Percentiles rank a stretch among this genome's conserved stretches.
These are phyloP conservation scores for Neurospora sp. DNA, from an alignment of 495 filamentous ascomycete genomes.

Conservation along the genomic window DNA sequence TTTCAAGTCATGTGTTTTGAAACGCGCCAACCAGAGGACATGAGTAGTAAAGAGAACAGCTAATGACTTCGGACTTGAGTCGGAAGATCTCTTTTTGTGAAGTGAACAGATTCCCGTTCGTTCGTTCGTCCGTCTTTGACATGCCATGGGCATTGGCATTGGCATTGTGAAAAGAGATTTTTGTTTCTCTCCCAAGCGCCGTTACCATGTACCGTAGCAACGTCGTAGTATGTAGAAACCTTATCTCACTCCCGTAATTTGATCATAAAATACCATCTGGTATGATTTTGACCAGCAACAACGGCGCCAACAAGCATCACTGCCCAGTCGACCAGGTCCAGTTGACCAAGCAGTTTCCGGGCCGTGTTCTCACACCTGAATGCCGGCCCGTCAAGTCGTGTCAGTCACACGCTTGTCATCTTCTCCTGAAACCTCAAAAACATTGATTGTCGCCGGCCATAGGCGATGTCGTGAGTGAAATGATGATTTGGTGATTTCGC, in stretches of 20 bases:
- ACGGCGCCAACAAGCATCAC: not conserved
- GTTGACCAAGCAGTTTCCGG: not conserved
- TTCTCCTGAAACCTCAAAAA: not conserved
- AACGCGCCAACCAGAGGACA: not conserved
- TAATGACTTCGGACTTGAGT: not conserved
- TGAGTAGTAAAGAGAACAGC: not conserved
- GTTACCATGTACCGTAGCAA: not conserved
- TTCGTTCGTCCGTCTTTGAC: not conserved
- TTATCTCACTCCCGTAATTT: not conserved
- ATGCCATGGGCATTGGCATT: not conserved
- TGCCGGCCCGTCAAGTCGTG: not conserved
- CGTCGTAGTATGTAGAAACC: not conserved
- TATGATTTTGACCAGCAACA: not conserved
- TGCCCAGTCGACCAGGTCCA: not conserved
- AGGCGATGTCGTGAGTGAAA: not conserved
- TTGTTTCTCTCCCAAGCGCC: not conserved
- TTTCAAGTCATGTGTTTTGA: not conserved
- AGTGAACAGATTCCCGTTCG: not conserved
- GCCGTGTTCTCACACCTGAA: not conserved
- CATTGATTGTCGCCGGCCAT: not conserved
- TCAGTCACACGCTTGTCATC: not conserved
- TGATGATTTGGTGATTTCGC: not conserved
- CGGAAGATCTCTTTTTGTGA: not conserved
- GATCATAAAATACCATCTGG: not conserved
- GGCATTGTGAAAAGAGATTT: not conserved